These are phyloP conservation scores for Wallacemonas rigidus DNA, from an alignment of 208 protist species.

Conservation along the genomic window DNA sequence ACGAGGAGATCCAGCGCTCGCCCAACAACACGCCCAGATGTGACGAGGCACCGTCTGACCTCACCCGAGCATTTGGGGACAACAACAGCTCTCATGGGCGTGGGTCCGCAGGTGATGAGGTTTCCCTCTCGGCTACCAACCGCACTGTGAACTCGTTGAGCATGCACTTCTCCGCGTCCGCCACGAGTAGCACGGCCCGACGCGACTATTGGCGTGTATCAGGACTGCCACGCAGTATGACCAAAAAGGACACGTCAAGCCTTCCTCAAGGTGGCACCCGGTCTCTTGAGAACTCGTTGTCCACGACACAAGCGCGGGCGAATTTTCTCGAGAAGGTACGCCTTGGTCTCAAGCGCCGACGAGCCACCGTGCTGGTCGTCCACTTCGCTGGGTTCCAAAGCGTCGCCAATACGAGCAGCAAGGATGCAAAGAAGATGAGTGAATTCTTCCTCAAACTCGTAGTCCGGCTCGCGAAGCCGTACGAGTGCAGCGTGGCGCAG, in stretches of 20 bases:
- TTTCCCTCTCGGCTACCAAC: not conserved
- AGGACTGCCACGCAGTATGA: not conserved
- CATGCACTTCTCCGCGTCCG: conserved; percentile 8
- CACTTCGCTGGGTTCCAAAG: conserved; percentile 8
- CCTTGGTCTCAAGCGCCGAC: not conserved
- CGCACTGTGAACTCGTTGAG: conserved; percentile 9
- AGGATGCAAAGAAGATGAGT: conserved; percentile 20
- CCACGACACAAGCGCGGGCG: not conserved
- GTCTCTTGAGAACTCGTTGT: conserved; percentile 9
- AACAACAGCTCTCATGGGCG: not conserved
- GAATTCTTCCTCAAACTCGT: conserved; percentile 39
- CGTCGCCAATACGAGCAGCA: not conserved
- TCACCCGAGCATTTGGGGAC: not conserved
- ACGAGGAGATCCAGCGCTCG: not conserved
- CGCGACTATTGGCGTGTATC: not conserved
- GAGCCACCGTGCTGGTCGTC: conserved; percentile 16
- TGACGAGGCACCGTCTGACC: not conserved
- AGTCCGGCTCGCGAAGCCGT: conserved; percentile 24
- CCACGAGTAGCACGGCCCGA: not conserved
- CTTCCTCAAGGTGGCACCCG: not conserved
- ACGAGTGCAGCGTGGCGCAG: conserved; percentile 33
- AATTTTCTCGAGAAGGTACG: not conserved
- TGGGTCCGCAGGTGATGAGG: not conserved
- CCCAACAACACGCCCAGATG: not conserved
- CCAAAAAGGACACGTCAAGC: not conserved